phyloP scores from a whole-genome alignment of 257 asterid species.

The Coffea eugenioides region DNA sequence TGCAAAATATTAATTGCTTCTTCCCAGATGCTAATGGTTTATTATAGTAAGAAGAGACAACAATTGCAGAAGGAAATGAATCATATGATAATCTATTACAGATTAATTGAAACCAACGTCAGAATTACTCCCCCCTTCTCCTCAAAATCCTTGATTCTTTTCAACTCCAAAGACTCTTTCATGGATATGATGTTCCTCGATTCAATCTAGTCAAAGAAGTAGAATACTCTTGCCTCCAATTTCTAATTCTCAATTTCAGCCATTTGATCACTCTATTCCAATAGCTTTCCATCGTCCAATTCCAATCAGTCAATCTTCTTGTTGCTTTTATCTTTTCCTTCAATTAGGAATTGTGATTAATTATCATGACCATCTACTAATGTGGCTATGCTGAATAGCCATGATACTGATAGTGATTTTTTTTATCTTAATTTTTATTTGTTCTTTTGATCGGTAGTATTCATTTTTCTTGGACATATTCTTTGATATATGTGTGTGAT shows the following conservation, averaged over 20 bases:
- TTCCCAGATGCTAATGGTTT: too few relatives aligned
- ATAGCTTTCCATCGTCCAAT: conserved; percentile 41
- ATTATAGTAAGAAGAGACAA: too few relatives aligned
- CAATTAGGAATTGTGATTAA: conserved; percentile 6
- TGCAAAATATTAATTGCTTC: too few relatives aligned
- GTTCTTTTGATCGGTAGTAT: not conserved
- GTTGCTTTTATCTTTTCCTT: conserved; percentile 29
- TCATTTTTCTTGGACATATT: too few relatives aligned
- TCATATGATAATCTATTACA: too few relatives aligned
- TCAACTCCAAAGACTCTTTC: conserved; percentile 6
- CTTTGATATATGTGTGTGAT: not conserved
- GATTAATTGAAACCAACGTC: too few relatives aligned
- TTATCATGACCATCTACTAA: conserved; percentile 60
- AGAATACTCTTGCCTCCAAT: not conserved
- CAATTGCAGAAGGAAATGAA: too few relatives aligned
- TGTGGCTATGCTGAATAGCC: conserved; percentile 23
- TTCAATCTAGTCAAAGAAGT: too few relatives aligned
- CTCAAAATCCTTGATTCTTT: conserved; percentile 1
- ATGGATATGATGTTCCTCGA: conserved; percentile 31
- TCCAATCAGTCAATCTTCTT: conserved; percentile 38
- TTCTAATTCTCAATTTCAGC: conserved; percentile 31
- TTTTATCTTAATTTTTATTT: not conserved
- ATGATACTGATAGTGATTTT: conserved; percentile 26
- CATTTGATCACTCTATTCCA: conserved; percentile 21
- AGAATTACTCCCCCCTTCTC: not conserved